Evolutionary conservation across 2,329 filamentous ascomycete species (phyloP), one percentile per base, ranked within the genome.

Genomic region (Penicillium polonicum): DNA sequence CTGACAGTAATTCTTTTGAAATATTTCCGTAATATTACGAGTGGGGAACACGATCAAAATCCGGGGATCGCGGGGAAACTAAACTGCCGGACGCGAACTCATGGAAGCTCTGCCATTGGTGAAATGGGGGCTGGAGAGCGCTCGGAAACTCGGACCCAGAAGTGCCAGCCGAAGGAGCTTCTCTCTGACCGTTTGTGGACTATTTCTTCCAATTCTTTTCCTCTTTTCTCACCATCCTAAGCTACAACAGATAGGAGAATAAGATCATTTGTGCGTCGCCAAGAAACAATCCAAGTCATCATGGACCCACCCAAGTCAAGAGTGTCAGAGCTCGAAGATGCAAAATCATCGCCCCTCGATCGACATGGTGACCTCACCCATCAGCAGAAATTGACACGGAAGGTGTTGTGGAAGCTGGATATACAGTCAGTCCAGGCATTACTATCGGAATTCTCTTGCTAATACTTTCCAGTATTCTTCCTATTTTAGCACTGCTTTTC

Each of bases 401-500:
- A 68, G 46, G 68, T 85, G 27, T 69, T 86, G 19, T 78, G 78
- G 66, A 85, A 85, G 70, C 33, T 67, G 17, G 65, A 67, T 46
- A 58, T 55, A 21, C 58, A 58, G 65, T 67, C 17, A 36, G 57
- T 51, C 12, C 31, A 29, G 13, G 4, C 19, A 19, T 13, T 6
- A n/a, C 36, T 5, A 41, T 23, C 4, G 36, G 8, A 27, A 29
- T 23, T 19, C 29, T 17, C 29, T 19, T 44, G 41, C 29, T 41
- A n/a, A 43, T 13, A 9, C 5, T 4, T 10, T 17, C 33, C 55
- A 87, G 84, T 48, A 82, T 88, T 27, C 75, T 88, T 7, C 86
- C 86, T 0, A 73, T 86, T 7, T 78, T 90, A n/a, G 81, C 85
- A 0, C 66, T 88, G 0, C 75, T 89, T 1, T 88, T 88, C 63